Conservation (phyloP, 441 rosid species). For the Theobroma grandiflorum region DNA sequence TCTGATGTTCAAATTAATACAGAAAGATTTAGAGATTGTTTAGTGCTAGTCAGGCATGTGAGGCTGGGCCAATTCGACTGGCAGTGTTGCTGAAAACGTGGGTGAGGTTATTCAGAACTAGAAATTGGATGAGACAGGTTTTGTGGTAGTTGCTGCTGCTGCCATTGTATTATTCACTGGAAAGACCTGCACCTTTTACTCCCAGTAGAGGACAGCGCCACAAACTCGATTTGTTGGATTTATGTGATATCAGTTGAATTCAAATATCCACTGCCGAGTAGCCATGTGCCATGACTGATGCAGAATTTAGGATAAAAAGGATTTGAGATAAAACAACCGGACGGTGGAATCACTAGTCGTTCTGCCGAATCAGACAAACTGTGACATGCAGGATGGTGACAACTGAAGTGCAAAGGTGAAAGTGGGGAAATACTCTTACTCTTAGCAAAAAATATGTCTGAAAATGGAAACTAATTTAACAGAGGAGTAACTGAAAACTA, state of each 20-base stretch:
- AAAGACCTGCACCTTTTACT: background rate
- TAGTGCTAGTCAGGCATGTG: background rate
- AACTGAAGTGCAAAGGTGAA: background rate
- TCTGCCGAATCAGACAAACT: conserved; percentile 10
- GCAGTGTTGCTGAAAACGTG: background rate
- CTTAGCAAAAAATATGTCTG: background rate
- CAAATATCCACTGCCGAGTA: background rate
- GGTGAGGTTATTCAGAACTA: background rate
- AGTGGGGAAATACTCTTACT: background rate
- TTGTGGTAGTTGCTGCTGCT: background rate
- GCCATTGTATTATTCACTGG: conserved; percentile 16
- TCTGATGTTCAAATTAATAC: background rate
- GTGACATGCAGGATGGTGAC: conserved; percentile 14
- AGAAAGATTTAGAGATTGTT: background rate
- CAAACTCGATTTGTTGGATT: conserved; percentile 28
- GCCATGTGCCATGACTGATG: conserved; percentile 15
- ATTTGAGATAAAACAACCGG: background rate
- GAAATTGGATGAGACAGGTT: conserved; percentile 12
- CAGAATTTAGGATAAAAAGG: background rate
- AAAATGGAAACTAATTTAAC: background rate
- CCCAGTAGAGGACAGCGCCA: conserved; percentile 27
- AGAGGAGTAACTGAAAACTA: too few relatives aligned
- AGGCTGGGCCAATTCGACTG: conserved; percentile 3
- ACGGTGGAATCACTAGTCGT: background rate
- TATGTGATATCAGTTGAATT: background rate